A percentile compares a stretch with the other conserved stretches of the same genome.
Evolutionary conservation across 1,284 basidiomycete genomes (phyloP).

Genomic region (Pseudozyma hubeiensis): DNA sequence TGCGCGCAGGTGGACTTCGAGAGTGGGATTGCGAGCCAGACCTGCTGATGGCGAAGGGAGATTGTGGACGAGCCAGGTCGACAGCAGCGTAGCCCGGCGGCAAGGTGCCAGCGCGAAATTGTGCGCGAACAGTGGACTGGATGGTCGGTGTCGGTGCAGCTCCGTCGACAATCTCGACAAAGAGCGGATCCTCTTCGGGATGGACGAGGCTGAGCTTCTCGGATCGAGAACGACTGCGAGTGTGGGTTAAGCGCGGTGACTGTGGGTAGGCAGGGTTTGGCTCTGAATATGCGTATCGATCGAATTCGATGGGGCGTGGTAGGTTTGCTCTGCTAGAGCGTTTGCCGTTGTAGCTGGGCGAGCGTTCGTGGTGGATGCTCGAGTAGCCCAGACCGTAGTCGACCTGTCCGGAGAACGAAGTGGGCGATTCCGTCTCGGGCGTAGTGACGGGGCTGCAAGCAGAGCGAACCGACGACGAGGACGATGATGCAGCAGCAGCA

Average conservation of each 20-base stretch:
- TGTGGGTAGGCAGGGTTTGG: neutral
- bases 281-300: conserved; percentile 29
- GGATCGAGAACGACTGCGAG: conserved; percentile 9
- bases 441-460: conserved; percentile 7
- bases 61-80: conserved; percentile 10
- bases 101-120: conserved; percentile 7
- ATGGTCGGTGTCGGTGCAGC: conserved; percentile 5
- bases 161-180: conserved; percentile 16
- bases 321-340: conserved; percentile 7
- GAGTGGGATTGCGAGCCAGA: conserved; percentile 1
- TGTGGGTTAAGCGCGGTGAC: neutral
- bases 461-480: conserved; percentile 11
- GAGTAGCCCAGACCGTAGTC: conserved; percentile 46
- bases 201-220: conserved; percentile 18
- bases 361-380: conserved; percentile 37
- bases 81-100: conserved; percentile 7
- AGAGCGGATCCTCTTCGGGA: conserved; percentile 24
- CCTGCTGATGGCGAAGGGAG: conserved; percentile 25
- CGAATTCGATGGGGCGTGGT: conserved; percentile 18
- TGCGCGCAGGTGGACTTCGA: conserved; percentile 6
- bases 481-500: neutral
- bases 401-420: conserved; percentile 19
- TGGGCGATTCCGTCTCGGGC: conserved; percentile 11
- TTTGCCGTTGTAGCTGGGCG: conserved; percentile 14
- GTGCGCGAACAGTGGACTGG: conserved; percentile 28